Percentiles rank a stretch among this genome's conserved stretches.
phyloP scores from a whole-genome alignment of 1,139 yeast species.

The Candida gigantensis region DNA sequence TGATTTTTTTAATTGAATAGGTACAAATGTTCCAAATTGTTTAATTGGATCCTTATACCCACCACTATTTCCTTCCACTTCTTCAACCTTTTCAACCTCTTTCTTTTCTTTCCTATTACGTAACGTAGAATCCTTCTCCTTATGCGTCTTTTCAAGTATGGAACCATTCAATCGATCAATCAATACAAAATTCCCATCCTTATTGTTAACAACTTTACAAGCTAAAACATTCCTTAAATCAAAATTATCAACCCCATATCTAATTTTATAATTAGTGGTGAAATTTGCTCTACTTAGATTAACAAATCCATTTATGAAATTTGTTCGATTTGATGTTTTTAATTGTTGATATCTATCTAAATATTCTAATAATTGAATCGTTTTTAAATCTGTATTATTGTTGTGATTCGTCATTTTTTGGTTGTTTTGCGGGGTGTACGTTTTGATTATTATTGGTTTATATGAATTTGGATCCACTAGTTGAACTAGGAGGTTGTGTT shows the following conservation, averaged over 20 bases:
- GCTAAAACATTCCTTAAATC: slow-evolving; percentile 37
- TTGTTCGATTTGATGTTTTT: slow-evolving; percentile 20
- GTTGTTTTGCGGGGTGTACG: neutral
- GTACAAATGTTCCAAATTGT: slow-evolving; percentile 55
- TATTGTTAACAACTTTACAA: slow-evolving; percentile 19
- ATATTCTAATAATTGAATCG: slow-evolving; percentile 25
- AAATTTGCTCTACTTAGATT: slow-evolving; percentile 45
- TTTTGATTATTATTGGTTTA: neutral
- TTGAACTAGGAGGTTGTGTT: too few species aligned
- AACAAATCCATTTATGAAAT: slow-evolving; percentile 33
- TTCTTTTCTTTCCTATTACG: slow-evolving; percentile 9
- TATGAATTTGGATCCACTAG: neutral
- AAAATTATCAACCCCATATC: slow-evolving; percentile 25
- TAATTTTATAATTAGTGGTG: slow-evolving; percentile 12
- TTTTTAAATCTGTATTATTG: slow-evolving; percentile 18
- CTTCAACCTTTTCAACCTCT: neutral
- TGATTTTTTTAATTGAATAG: slow-evolving; percentile 40
- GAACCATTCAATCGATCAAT: slow-evolving; percentile 14
- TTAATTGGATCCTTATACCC: slow-evolving; percentile 37
- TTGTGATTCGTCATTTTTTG: slow-evolving; percentile 1
- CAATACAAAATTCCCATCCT: slow-evolving; percentile 14
- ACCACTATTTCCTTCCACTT: slow-evolving; percentile 4
- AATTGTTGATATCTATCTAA: slow-evolving; percentile 32
- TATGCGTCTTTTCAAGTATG: slow-evolving; percentile 1
- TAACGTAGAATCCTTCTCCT: slow-evolving; percentile 5